A percentile compares a stretch with the other conserved stretches of the same genome.
Conservation (phyloP, 2,329 filamentous ascomycete genomes). For the Incumbomyces lentus region DNA sequence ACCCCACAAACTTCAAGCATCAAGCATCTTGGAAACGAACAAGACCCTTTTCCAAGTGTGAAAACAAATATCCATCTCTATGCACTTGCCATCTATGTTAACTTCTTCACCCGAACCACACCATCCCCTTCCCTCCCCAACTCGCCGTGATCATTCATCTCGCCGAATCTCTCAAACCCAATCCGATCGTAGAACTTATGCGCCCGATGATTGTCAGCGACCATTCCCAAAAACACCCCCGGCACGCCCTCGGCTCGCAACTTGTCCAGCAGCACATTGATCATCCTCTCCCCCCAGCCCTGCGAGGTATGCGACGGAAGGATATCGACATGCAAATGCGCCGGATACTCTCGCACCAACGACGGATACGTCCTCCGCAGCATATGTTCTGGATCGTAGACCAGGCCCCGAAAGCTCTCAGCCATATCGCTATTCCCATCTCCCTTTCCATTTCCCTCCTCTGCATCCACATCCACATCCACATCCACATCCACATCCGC, state of each 20-base stretch:
- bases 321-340: conserved; percentile 19
- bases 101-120: conserved; percentile 14
- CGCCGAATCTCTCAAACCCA: conserved; percentile 15
- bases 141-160: conserved; percentile 16
- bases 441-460: too few species aligned
- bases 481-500: too few species aligned
- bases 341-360: conserved; percentile 15
- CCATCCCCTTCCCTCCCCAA: conserved; percentile 12
- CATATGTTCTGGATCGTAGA: conserved; percentile 13
- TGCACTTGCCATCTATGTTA: too few species aligned
- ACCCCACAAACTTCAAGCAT: too few species aligned
- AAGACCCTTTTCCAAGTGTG: too few species aligned
- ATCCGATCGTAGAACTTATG: conserved; percentile 16
- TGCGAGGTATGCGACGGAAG: conserved; percentile 12
- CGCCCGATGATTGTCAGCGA: conserved; percentile 14
- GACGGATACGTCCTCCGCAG: conserved; percentile 12
- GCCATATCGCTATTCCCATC: conserved; percentile 12
- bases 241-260: conserved; percentile 10
- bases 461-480: too few species aligned
- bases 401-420: conserved; percentile 13
- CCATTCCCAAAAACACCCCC: conserved; percentile 18
- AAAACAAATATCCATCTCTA: too few species aligned
- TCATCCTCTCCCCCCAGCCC: conserved; percentile 15
- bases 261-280: conserved; percentile 9
- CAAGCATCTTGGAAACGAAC: too few species aligned